A percentile compares a stretch with the other conserved stretches of the same genome.
Conservation (phyloP, 768 basidiomycete genomes). For the Tylopilus plumbeoviolaceoides region DNA sequence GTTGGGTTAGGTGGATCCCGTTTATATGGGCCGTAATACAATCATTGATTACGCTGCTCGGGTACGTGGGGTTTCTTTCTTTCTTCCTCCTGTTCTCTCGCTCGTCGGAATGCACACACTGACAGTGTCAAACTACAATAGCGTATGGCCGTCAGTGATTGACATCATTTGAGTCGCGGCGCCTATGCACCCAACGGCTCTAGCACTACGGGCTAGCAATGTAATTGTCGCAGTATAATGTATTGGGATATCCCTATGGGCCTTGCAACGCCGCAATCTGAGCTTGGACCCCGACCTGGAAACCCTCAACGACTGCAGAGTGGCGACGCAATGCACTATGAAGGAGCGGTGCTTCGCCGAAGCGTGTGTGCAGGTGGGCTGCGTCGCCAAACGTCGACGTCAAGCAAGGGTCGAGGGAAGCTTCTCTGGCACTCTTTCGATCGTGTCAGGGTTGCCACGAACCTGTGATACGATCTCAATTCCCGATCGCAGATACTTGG, state of each 20-base stretch:
- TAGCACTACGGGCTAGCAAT: neutral
- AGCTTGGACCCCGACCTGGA: no score
- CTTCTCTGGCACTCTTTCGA: neutral
- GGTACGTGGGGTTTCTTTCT: constrained; percentile 19
- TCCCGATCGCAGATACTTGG: neutral
- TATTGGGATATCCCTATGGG: neutral
- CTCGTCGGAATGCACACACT: neutral
- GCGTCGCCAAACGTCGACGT: neutral
- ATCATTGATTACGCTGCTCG: constrained; percentile 37
- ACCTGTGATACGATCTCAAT: neutral
- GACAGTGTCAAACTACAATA: constrained; percentile 6
- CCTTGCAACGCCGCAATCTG: no score
- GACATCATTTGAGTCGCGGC: constrained; percentile 31
- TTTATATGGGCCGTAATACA: constrained; percentile 41
- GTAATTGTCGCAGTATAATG: neutral
- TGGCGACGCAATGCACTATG: neutral
- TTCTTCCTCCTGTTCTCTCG: no score
- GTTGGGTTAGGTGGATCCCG: constrained; percentile 33
- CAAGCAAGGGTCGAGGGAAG: neutral
- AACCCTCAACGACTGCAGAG: no score
- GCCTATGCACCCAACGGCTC: no score
- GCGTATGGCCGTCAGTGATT: constrained; percentile 42
- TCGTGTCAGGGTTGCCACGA: neutral
- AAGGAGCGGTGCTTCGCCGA: no score
- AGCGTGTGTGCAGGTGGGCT: neutral